A percentile compares a stretch with the other conserved stretches of the same genome.
These are phyloP conservation scores for Rhodomyrtus psidioides DNA, from an alignment of 441 rosid species.

Conservation along the genomic window DNA sequence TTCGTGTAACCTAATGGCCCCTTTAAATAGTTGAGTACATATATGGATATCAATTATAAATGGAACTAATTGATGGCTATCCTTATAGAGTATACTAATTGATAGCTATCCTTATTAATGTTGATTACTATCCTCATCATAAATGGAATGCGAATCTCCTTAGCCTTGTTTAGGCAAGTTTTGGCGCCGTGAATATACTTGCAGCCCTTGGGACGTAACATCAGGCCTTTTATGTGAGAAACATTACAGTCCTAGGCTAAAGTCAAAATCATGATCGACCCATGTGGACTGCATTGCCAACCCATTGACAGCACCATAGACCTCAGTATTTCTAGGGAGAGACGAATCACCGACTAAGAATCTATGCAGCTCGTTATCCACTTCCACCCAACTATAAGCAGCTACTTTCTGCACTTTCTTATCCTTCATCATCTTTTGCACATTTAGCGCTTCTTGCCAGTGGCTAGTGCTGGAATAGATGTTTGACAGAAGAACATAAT, in stretches of 20 bases:
- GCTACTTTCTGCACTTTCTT: neutral
- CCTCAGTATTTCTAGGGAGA: neutral
- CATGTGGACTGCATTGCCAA: neutral
- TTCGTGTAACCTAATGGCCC: no score
- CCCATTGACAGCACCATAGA: neutral
- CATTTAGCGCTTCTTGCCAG: conserved; percentile 19
- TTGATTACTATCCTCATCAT: no score
- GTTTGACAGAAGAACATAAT: conserved; percentile 30
- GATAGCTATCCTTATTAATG: no score
- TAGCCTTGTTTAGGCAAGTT: no score
- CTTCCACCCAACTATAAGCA: neutral
- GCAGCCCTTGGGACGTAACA: no score
- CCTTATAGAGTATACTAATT: no score
- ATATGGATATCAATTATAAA: no score
- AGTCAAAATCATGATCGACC: neutral
- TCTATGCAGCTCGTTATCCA: neutral
- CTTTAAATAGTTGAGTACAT: no score
- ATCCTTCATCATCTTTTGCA: neutral
- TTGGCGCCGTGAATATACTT: no score
- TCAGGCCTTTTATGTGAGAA: neutral
- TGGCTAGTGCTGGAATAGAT: conserved; percentile 28
- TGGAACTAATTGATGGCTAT: no score
- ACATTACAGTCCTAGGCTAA: neutral
- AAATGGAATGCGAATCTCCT: no score
- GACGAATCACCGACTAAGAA: neutral